A percentile compares a stretch with the other conserved stretches of the same genome.
Evolutionary conservation across 1,284 basidiomycete species (phyloP).

Genomic region (Ceratobasidium sp.): DNA sequence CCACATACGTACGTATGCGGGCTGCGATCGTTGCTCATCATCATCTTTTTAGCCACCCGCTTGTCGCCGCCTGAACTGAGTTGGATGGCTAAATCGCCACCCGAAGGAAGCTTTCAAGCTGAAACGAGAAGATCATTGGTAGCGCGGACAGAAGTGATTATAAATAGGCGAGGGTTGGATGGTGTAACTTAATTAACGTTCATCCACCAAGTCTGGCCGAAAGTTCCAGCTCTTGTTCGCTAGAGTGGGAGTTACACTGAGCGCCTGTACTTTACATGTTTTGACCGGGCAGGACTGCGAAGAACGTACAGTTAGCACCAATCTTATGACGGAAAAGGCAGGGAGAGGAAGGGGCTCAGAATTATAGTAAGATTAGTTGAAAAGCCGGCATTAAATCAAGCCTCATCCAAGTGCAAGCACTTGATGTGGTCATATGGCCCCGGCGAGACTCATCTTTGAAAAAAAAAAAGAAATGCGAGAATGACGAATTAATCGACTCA

Average conservation of each 20-base stretch:
- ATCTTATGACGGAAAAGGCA: not conserved
- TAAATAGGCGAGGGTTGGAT: not conserved
- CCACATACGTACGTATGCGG: too few species aligned
- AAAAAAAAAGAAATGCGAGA: not conserved
- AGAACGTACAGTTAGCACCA: not conserved
- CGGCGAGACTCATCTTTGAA: slow-evolving; percentile 32
- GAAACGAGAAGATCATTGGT: too few species aligned
- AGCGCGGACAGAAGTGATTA: too few species aligned
- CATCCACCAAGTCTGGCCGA: too few species aligned
- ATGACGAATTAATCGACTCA: not conserved
- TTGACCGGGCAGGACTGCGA: too few species aligned
- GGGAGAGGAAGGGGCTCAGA: not conserved
- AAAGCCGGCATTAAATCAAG: slow-evolving; percentile 38
- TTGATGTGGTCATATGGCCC: slow-evolving; percentile 39
- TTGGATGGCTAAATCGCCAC: too few species aligned
- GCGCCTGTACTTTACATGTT: too few species aligned
- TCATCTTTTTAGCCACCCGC: too few species aligned
- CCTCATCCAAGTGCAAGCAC: slow-evolving; percentile 17
- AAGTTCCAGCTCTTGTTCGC: not conserved
- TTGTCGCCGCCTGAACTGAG: too few species aligned
- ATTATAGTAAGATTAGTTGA: slow-evolving; percentile 16
- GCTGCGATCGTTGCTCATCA: too few species aligned
- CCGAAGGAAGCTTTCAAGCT: too few species aligned
- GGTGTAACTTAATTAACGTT: not conserved
- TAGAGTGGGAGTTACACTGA: not conserved